These are phyloP conservation scores for Helotiales sp. DNA, from an alignment of 2,329 filamentous ascomycete species.

Conservation along the genomic window DNA sequence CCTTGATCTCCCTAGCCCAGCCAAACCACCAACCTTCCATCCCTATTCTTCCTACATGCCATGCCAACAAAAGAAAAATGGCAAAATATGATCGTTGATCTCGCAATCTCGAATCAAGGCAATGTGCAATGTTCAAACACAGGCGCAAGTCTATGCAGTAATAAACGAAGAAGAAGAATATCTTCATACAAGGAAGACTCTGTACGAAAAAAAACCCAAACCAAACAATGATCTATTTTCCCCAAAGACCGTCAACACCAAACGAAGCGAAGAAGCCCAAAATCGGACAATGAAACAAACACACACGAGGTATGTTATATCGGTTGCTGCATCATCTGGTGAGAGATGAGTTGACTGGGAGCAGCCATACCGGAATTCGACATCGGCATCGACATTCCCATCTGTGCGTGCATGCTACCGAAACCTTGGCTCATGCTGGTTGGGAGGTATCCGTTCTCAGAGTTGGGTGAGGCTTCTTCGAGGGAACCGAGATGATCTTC, in stretches of 20 bases:
- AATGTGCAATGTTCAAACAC: constrained; percentile 19
- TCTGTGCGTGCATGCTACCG: constrained; percentile 22
- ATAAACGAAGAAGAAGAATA: constrained; percentile 21
- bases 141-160: constrained; percentile 41
- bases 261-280: constrained; percentile 12
- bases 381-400: constrained; percentile 41
- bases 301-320: constrained; percentile 32
- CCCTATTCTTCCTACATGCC: constrained; percentile 7
- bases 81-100: too few relatives aligned
- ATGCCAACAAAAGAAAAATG: constrained; percentile 21
- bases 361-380: constrained; percentile 43
- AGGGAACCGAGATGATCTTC: constrained; percentile 83
- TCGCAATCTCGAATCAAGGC: neutral
- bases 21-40: neutral
- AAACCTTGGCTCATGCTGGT: constrained; percentile 26
- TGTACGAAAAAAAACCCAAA: constrained; percentile 3
- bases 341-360: constrained; percentile 45
- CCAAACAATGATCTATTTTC: constrained; percentile 11
- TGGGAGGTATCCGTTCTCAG: constrained; percentile 66
- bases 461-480: constrained; percentile 77
- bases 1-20: neutral
- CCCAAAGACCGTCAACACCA: constrained; percentile 7
- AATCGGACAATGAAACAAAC: constrained; percentile 24
- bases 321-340: constrained; percentile 45
- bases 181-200: constrained; percentile 33